These are phyloP conservation scores for Auriscalpium orientale DNA, from an alignment of 768 basidiomycete genomes.

Conservation along the genomic window DNA sequence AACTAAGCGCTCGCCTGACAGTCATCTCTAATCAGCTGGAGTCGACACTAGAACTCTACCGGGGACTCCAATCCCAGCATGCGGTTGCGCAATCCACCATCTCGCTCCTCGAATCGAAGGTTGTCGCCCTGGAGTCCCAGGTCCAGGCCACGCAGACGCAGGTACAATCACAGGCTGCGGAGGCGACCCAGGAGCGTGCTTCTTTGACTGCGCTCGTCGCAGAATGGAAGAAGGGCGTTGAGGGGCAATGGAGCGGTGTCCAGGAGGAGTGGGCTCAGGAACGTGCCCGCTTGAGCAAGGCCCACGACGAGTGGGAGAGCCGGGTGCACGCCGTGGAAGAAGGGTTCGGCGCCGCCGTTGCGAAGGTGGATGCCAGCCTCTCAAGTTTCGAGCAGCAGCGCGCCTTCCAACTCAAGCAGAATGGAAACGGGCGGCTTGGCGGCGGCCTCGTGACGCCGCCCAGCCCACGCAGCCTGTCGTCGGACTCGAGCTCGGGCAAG, in stretches of 20 bases:
- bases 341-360: conserved; percentile 39
- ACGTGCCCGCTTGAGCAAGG: conserved; percentile 62
- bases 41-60: conserved; percentile 65
- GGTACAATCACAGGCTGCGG: conserved; percentile 28
- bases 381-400: conserved; percentile 30
- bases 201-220: conserved; percentile 46
- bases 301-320: conserved; percentile 77
- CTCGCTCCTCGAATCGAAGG: conserved; percentile 57
- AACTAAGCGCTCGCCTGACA: conserved; percentile 56
- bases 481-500: conserved; percentile 38
- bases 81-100: conserved; percentile 71
- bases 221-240: conserved; percentile 73
- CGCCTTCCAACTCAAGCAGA: conserved; percentile 15
- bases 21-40: conserved; percentile 65
- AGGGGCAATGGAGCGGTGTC: conserved; percentile 71
- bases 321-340: conserved; percentile 46
- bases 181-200: conserved; percentile 34
- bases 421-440: conserved; percentile 24
- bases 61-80: conserved; percentile 72
- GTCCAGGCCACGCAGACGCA: conserved; percentile 43
- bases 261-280: conserved; percentile 81
- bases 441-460: conserved; percentile 68
- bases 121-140: conserved; percentile 58
- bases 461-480: conserved; percentile 63
- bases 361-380: conserved; percentile 27